A percentile compares a stretch with the other conserved stretches of the same genome.
phyloP scores from a whole-genome alignment of 176 grass and related monocot genomes.

The Saccharum officinarum region DNA sequence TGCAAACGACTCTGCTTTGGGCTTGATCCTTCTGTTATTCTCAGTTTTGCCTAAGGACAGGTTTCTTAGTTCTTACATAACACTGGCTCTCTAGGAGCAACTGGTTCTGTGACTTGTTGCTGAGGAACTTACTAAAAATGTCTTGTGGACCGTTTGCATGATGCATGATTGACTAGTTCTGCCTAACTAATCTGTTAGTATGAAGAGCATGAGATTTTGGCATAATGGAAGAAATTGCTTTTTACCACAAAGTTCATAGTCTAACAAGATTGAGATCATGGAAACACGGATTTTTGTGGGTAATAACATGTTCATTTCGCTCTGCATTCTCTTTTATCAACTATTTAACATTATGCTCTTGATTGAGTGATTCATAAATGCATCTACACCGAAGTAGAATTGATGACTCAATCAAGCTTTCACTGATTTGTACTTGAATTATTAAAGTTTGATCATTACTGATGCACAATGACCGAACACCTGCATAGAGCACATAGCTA shows the following conservation, averaged over 20 bases:
- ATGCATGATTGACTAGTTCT: not conserved
- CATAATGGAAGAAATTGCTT: not conserved
- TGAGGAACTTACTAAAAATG: not conserved
- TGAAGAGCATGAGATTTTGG: not conserved
- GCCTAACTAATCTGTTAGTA: not conserved
- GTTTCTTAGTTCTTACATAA: constrained; percentile 30
- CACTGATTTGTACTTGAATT: not conserved
- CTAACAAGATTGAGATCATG: not conserved
- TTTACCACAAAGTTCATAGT: not conserved
- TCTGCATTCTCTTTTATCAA: not conserved
- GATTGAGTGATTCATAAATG: not conserved
- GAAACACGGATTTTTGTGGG: not conserved
- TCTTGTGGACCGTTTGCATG: not conserved
- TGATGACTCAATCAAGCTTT: not conserved
- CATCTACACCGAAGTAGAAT: not conserved
- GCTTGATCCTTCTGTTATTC: not conserved
- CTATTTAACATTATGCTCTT: not conserved
- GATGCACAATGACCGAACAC: not conserved
- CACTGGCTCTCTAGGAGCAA: not conserved
- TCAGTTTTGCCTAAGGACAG: not conserved
- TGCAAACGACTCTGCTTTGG: not conserved
- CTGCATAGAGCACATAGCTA: not conserved
- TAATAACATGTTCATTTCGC: not conserved
- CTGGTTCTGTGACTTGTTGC: not conserved
- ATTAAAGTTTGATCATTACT: not conserved